Evolutionary conservation across 768 basidiomycete genomes (phyloP).

Genomic region (Russula griseocarnosa): DNA sequence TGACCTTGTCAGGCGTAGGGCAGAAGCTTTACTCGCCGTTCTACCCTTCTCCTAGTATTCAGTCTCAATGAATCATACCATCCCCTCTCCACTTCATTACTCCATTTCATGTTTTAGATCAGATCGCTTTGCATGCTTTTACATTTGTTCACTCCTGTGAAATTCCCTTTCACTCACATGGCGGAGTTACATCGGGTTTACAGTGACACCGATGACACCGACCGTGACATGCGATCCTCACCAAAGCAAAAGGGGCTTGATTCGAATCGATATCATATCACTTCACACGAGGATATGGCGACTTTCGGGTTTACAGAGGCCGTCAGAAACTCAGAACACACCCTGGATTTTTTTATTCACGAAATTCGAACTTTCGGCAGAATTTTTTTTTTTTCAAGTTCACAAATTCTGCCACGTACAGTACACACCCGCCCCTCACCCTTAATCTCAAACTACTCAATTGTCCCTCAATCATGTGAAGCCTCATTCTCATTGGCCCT

Average conservation of each 20-base stretch:
- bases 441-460: not conserved
- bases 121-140: not conserved
- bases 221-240: not conserved
- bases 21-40: conserved; percentile 39
- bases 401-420: not conserved
- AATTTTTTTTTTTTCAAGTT: not conserved
- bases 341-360: not conserved
- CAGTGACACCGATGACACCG: too few species aligned
- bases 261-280: not conserved
- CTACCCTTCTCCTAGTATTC: not conserved
- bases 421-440: not conserved
- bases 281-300: conserved; percentile 4
- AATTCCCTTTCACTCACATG: not conserved
- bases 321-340: not conserved
- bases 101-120: not conserved
- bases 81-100: not conserved
- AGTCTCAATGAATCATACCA: not conserved
- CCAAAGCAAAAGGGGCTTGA: not conserved
- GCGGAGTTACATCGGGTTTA: not conserved
- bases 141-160: not conserved
- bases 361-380: not conserved
- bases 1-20: conserved; percentile 51
- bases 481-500: not conserved
- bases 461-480: not conserved
- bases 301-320: conserved; percentile 15